Conservation (phyloP, 768 basidiomycete genomes). For the Mycena rebaudengoi region DNA sequence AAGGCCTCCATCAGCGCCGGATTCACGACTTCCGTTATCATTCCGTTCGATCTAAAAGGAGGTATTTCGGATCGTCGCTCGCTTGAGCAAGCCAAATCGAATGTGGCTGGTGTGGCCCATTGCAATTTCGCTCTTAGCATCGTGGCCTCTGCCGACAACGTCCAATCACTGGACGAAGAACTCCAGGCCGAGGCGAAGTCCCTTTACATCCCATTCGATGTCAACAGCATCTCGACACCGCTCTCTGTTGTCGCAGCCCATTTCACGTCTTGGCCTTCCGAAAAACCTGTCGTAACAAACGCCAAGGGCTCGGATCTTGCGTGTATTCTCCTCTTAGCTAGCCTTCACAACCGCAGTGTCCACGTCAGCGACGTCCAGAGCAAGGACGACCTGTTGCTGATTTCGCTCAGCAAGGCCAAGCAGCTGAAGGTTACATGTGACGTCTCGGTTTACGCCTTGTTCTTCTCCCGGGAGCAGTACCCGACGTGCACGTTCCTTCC, state of each 20-base stretch:
- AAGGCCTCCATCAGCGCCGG: constrained; percentile 89
- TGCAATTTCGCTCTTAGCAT: constrained; percentile 91
- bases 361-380: constrained; percentile 92
- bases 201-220: constrained; percentile 85
- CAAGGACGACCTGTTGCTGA: constrained; percentile 87
- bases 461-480: constrained; percentile 84
- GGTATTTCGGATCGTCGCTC: constrained; percentile 72
- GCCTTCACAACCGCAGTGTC: constrained; percentile 86
- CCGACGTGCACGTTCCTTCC: constrained; percentile 73
- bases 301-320: constrained; percentile 93
- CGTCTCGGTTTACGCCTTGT: constrained; percentile 89
- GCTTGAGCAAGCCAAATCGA: constrained; percentile 74
- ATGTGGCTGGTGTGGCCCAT: constrained; percentile 69
- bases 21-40: constrained; percentile 85
- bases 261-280: constrained; percentile 88
- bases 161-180: constrained; percentile 72
- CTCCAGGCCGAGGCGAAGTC: constrained; percentile 82
- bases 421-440: constrained; percentile 96
- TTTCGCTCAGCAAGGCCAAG: constrained; percentile 94
- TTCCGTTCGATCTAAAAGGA: constrained; percentile 71
- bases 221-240: constrained; percentile 54
- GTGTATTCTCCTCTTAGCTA: constrained; percentile 92
- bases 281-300: constrained; percentile 95
- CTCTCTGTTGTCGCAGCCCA: constrained; percentile 84
- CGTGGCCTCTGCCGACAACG: constrained; percentile 76